Percentiles rank a stretch among this genome's conserved stretches.
Evolutionary conservation across 495 filamentous ascomycete genomes (phyloP).

Genomic region (Trichoderma parareesei): DNA sequence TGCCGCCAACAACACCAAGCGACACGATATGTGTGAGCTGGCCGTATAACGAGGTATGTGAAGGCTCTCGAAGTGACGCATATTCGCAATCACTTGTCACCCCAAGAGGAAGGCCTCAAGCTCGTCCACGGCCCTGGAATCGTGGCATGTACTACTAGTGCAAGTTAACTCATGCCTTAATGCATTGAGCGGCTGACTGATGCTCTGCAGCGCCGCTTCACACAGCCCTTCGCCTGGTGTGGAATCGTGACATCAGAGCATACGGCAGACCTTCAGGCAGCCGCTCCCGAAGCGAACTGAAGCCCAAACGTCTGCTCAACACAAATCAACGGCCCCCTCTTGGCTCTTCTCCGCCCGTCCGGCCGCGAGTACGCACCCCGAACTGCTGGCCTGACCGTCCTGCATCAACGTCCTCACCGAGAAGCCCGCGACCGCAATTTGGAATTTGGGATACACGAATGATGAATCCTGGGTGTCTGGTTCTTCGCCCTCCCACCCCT

Average conservation of each 20-base stretch:
- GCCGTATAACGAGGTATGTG: neutral
- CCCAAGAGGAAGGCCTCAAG: neutral
- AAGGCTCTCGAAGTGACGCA: neutral
- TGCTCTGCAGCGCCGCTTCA: too few species aligned
- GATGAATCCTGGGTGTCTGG: too few species aligned
- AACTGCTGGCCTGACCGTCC: too few species aligned
- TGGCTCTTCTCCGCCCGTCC: too few species aligned
- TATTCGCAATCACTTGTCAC: neutral
- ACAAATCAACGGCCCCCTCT: neutral
- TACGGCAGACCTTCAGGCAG: neutral
- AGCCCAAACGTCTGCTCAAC: neutral
- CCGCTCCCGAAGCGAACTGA: neutral
- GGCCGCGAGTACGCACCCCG: too few species aligned
- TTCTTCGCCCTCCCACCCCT: too few species aligned
- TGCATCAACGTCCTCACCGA: too few species aligned
- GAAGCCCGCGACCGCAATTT: too few species aligned
- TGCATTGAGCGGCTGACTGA: neutral
- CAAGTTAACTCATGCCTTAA: too few species aligned
- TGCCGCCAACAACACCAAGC: too few species aligned
- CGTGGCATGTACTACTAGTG: neutral
- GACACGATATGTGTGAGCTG: neutral
- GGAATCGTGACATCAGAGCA: slow-evolving; percentile 1
- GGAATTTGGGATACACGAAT: too few species aligned
- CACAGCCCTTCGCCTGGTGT: neutral
- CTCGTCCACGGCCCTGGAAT: neutral